Evolutionary conservation across 768 basidiomycete genomes (phyloP), one percentile per base, ranked within the genome.

Genomic region (Tylopilus vinaceipallidus): DNA sequence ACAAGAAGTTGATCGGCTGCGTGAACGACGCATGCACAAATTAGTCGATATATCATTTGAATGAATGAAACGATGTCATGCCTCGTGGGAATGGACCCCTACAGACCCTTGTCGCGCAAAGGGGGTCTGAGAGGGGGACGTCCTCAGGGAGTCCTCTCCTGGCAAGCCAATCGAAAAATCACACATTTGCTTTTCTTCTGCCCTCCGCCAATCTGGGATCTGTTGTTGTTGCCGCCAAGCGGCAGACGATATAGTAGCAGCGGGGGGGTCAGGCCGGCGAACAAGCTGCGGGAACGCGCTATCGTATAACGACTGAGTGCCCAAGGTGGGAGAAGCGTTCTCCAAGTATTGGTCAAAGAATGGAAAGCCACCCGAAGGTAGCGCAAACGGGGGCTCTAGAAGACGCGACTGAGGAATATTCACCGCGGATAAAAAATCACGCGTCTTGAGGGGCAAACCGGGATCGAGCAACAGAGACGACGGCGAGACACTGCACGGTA

Each of bases 1-100:
- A 88, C 45, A 92, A 76, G 66, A 92, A 93, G 68, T 93, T 93
- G 73, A 93, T 91, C 14, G 91, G 89, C 89, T 93, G 54, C 32
- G 22, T 23, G 42, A 45, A 49, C 20, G 19, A 45, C 38, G 45
- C 35, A 52, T 56, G 55, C 43, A 54, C 54, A 42, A 46, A 54
- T 54, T 46, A 57, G 55, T 52, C 41, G 50, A 49, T 19, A 54
- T 41, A 34, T 33, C 36, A n/a, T 26, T 27, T 24, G 14, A 52
- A 45, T 46, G 36, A 50, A 39, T 14, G 14, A 45, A 42, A 17
- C 40, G 34, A 5, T 44, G 24, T 46, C 75, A 54, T 63, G 80
- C 88, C 75, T 88, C 88, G 62, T 79, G 71, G 32, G 67, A 65
- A 51, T 70, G 68, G 24, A 57, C 46, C 34, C 53, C 63, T 32